Evolutionary conservation across 306 rosid species (phyloP), one percentile per base, ranked within the genome.

Genomic region (Spatholobus suberectus): DNA sequence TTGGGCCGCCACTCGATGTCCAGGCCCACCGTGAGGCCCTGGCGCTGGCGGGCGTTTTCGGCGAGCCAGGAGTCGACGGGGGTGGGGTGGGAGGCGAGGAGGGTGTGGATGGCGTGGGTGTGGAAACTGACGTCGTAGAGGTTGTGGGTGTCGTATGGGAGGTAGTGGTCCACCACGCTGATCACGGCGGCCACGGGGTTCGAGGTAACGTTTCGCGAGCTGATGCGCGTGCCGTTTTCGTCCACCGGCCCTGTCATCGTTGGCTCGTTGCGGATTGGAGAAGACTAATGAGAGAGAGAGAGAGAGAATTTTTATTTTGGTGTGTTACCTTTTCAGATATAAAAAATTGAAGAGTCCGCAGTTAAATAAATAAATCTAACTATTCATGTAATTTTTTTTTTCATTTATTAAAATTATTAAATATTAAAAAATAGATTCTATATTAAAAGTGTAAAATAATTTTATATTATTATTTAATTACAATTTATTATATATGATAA

Each of bases 1-100:
- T 87, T 87, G n/a, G 90, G 90, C 18, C 87, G 90, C 90, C 87
- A 87, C 70, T 87, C 90, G 4, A 87, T 11, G 61, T 87, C 90
- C 5, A 87, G 82, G 67, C 90, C 90, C 11, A 80, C 84, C 9
- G 47, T 26, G 27, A 35, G 57, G 15, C 21, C 7, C 12, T 0
- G 27, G 38, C 3, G 59, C 8, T 26, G 8, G 29, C 1, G 10
- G 34, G 9, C 1, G 72, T 24, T 76, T 9, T 65, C 58, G 23
- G 82, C 11, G 62, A 89, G 54, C 91, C 91, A 89, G 2, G 55
- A 2, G 44, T 81, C 43, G 12, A 89, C 89, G 34, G 27, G 13
- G 81, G 85, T 63, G 27, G 88, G 85, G 4, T 38, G 4, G 13
- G 77, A 20, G 26, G 91, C 73, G 73, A 86, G 77, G 15, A 68